Percentiles rank a stretch among this genome's conserved stretches.
phyloP scores from a whole-genome alignment of 371 early-diverging fungal species.

The Coemansia sp. region DNA sequence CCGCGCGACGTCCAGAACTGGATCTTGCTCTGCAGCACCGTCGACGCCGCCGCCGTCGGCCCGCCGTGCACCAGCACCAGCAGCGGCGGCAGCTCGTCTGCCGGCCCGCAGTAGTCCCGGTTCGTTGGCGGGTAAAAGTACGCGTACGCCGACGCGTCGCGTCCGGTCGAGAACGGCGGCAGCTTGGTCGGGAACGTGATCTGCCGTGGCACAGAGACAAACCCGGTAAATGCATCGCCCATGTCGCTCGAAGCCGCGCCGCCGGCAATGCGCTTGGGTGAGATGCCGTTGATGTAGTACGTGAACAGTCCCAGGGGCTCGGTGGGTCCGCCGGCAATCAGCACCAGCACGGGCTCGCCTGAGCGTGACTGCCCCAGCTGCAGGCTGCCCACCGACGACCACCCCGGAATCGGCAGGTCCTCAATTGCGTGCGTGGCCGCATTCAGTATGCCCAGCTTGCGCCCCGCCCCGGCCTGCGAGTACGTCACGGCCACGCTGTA shows the following conservation, averaged over 20 bases:
- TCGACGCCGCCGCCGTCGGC: slow-evolving; percentile 56
- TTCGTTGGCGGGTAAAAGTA: slow-evolving; percentile 70
- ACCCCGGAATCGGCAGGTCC: slow-evolving; percentile 33
- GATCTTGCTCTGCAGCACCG: slow-evolving; percentile 55
- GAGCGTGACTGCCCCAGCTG: slow-evolving; percentile 31
- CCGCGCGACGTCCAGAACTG: slow-evolving; percentile 80
- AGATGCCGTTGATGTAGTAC: slow-evolving; percentile 32
- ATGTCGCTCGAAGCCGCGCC: not conserved
- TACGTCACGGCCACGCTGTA: slow-evolving; percentile 21
- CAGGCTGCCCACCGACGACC: slow-evolving; percentile 23
- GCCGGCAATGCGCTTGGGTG: not conserved
- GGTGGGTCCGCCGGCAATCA: slow-evolving; percentile 38
- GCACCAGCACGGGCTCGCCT: slow-evolving; percentile 32
- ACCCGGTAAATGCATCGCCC: slow-evolving; percentile 25
- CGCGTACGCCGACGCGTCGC: slow-evolving; percentile 56
- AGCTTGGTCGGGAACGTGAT: slow-evolving; percentile 64
- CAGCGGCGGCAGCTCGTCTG: slow-evolving; percentile 64
- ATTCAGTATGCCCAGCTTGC: slow-evolving; percentile 30
- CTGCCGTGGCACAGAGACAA: slow-evolving; percentile 64
- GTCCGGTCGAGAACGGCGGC: slow-evolving; percentile 9
- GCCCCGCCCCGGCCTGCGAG: slow-evolving; percentile 10
- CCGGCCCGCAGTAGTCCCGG: slow-evolving; percentile 56
- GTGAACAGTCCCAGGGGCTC: slow-evolving; percentile 29
- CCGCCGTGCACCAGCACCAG: slow-evolving; percentile 74
- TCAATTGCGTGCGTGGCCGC: slow-evolving; percentile 19